A percentile compares a stretch with the other conserved stretches of the same genome.
phyloP scores from a whole-genome alignment of 495 filamentous ascomycete genomes.

The Podospora bellae-mahoneyi region DNA sequence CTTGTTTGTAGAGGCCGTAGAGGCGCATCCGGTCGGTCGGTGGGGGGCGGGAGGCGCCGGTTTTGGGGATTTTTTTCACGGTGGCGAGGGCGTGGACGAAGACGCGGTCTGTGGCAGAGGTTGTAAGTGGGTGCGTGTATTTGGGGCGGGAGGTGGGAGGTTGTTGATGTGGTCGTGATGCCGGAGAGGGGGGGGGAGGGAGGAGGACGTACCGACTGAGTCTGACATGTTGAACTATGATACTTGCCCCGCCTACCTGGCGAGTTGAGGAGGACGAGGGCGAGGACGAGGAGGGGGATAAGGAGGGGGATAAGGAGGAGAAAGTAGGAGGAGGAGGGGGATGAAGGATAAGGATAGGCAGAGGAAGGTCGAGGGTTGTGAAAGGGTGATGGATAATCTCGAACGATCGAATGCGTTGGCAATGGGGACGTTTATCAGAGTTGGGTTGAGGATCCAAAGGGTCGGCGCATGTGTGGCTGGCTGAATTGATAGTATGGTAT shows the following conservation, averaged over 20 bases:
- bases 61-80: constrained; percentile 94
- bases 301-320: neutral
- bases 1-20: constrained; percentile 98
- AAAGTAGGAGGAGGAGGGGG: neutral
- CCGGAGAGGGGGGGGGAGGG: neutral
- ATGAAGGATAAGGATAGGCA: neutral
- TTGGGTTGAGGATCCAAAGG: constrained; percentile 4
- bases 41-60: constrained; percentile 83
- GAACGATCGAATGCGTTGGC: neutral
- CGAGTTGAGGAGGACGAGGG: neutral
- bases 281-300: constrained; percentile 1
- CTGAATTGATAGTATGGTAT: neutral
- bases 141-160: neutral
- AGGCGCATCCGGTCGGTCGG: constrained; percentile 79
- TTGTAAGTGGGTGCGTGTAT: constrained; percentile 17
- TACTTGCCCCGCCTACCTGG: neutral
- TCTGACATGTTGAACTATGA: constrained; percentile 18
- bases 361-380: neutral
- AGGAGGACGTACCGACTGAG: constrained; percentile 22
- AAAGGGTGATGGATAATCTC: neutral
- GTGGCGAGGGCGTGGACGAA: constrained; percentile 98
- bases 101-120: constrained; percentile 68
- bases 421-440: constrained; percentile 5
- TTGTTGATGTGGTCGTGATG: constrained; percentile 8
- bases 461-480: constrained; percentile 9